Conservation (phyloP, 768 basidiomycete genomes). For the Termitomyces sp. region DNA sequence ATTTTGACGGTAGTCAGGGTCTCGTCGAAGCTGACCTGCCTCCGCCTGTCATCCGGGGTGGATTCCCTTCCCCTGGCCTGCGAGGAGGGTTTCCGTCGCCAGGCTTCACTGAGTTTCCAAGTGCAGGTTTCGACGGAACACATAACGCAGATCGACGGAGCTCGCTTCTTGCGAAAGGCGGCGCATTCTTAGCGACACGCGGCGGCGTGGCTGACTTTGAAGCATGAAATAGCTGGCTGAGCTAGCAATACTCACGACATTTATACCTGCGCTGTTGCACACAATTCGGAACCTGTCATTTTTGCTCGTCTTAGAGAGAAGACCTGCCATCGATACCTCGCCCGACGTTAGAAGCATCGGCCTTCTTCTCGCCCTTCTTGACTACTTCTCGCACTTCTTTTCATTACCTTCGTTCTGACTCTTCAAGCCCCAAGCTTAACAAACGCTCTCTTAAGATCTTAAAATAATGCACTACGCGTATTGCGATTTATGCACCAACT, state of each 20-base stretch:
- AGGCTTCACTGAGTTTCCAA: slow-evolving; percentile 2
- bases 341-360: background rate
- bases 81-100: slow-evolving; percentile 9
- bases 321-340: slow-evolving; percentile 3
- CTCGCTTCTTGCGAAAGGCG: slow-evolving; percentile 11
- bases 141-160: slow-evolving; percentile 6
- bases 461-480: background rate
- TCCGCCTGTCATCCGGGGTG: slow-evolving; percentile 1
- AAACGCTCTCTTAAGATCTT: background rate
- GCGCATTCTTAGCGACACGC: slow-evolving; percentile 16
- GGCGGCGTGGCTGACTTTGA: slow-evolving; percentile 8
- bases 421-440: background rate
- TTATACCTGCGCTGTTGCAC: background rate
- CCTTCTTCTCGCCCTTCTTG: background rate
- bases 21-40: slow-evolving; percentile 12
- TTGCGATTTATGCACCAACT: background rate
- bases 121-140: slow-evolving; percentile 5
- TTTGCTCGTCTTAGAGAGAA: slow-evolving; percentile 4
- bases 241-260: background rate
- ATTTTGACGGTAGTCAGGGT: slow-evolving; percentile 16
- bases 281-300: background rate
- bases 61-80: slow-evolving; percentile 4
- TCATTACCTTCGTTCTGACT: background rate
- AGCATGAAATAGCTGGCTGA: background rate
- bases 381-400: background rate